Evolutionary conservation across 192 early-diverging fungal genomes (phyloP).

Genomic region (Coemansia sp.): DNA sequence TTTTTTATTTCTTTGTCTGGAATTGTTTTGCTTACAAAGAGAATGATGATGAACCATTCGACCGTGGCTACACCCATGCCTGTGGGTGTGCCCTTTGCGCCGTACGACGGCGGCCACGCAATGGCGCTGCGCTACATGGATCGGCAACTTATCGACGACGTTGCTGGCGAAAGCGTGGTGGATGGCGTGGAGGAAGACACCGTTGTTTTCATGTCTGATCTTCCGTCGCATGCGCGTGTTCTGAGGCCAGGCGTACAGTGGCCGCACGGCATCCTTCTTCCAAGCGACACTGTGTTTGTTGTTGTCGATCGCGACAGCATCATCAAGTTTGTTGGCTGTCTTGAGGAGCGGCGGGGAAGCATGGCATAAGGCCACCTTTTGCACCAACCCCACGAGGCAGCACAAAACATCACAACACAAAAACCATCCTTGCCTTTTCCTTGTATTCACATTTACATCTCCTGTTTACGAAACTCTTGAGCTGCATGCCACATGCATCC

Average conservation of each 20-base stretch:
- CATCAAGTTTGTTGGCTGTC: conserved; percentile 36
- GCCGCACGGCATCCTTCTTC: conserved; percentile 34
- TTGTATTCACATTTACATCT: conserved; percentile 12
- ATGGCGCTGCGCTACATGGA: conserved; percentile 35
- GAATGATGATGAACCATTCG: conserved; percentile 45
- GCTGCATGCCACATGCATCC: no score
- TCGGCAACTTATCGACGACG: conserved; percentile 43
- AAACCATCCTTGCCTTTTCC: neutral
- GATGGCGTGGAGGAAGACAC: neutral
- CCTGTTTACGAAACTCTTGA: neutral
- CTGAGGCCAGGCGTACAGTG: conserved; percentile 47
- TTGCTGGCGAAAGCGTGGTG: conserved; percentile 41
- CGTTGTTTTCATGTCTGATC: conserved; percentile 37
- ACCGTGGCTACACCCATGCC: conserved; percentile 16
- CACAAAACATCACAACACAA: neutral
- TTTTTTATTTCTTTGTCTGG: neutral
- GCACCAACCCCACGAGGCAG: neutral
- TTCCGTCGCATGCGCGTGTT: conserved; percentile 35
- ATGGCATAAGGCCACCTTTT: conserved; percentile 1
- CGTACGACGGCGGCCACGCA: conserved; percentile 26
- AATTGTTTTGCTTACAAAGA: neutral
- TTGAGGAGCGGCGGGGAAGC: conserved; percentile 14
- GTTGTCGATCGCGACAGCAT: conserved; percentile 35
- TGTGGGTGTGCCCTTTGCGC: conserved; percentile 43
- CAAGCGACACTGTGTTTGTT: conserved; percentile 38